These are phyloP conservation scores for Xylariaceae sp. DNA, from an alignment of 2,329 filamentous ascomycete species.

Conservation along the genomic window DNA sequence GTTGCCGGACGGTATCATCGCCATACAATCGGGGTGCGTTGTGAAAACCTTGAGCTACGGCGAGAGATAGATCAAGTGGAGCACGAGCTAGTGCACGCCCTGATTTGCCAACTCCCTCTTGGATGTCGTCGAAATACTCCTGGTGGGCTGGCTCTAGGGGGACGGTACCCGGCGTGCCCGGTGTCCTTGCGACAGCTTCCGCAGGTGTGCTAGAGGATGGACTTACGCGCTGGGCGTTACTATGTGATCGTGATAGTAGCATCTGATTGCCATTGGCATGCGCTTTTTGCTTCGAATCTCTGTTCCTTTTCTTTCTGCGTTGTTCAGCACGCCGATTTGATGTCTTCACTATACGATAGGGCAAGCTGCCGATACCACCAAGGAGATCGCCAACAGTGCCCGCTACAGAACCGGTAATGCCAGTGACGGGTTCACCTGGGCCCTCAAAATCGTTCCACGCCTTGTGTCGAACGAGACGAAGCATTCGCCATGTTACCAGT, in stretches of 20 bases:
- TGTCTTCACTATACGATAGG: slow-evolving; percentile 64
- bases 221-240: not conserved
- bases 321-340: slow-evolving; percentile 60
- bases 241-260: not conserved
- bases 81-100: slow-evolving; percentile 58
- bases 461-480: slow-evolving; percentile 68
- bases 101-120: slow-evolving; percentile 57
- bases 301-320: slow-evolving; percentile 48
- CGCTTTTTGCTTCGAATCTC: slow-evolving; percentile 20
- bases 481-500: slow-evolving; percentile 66
- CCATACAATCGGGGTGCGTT: slow-evolving; percentile 74
- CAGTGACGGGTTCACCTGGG: slow-evolving; percentile 74
- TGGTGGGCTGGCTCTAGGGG: slow-evolving; percentile 42
- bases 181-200: slow-evolving; percentile 33
- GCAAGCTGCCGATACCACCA: slow-evolving; percentile 68
- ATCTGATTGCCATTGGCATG: not conserved
- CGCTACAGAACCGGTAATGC: slow-evolving; percentile 66
- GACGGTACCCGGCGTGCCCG: slow-evolving; percentile 31
- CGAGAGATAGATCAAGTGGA: slow-evolving; percentile 66
- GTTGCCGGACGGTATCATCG: slow-evolving; percentile 70
- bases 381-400: slow-evolving; percentile 63
- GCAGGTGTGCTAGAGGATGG: not conserved
- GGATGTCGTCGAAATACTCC: slow-evolving; percentile 57
- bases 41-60: slow-evolving; percentile 71
- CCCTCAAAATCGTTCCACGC: slow-evolving; percentile 82